phyloP scores from a whole-genome alignment of 768 basidiomycete species.

The Naganishia vishniacii region DNA sequence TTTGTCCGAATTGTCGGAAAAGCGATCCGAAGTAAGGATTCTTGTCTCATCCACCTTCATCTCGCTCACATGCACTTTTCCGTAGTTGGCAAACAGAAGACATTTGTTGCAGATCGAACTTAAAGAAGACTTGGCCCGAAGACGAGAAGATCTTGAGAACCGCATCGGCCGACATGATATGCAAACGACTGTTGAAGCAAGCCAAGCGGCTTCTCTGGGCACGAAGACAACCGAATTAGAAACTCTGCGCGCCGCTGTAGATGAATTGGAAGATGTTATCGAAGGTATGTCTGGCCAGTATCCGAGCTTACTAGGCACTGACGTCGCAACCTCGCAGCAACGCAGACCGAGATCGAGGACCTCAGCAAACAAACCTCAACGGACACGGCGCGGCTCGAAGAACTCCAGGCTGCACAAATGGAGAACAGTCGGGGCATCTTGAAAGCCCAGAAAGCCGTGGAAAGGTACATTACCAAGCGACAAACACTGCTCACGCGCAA shows the following conservation, averaged over 20 bases:
- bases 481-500: conserved; percentile 76
- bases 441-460: conserved; percentile 90
- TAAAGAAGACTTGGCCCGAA: conserved; percentile 75
- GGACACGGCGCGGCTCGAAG: conserved; percentile 57
- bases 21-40: conserved; percentile 62
- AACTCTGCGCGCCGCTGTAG: conserved; percentile 62
- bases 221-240: conserved; percentile 67
- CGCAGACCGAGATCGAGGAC: conserved; percentile 58
- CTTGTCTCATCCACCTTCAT: not conserved
- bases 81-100: conserved; percentile 66
- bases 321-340: conserved; percentile 44
- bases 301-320: not conserved
- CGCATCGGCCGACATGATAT: conserved; percentile 69
- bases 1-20: conserved; percentile 63
- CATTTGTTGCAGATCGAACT: conserved; percentile 85
- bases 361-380: conserved; percentile 51
- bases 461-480: conserved; percentile 85
- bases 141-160: conserved; percentile 67
- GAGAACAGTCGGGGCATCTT: conserved; percentile 82
- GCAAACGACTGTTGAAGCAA: conserved; percentile 45
- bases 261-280: conserved; percentile 59
- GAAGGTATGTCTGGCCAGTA: conserved; percentile 52
- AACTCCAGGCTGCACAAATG: conserved; percentile 69
- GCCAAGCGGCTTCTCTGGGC: conserved; percentile 57
- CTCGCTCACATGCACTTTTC: not conserved